phyloP scores from a whole-genome alignment of 2,329 filamentous ascomycete species.

The Aureobasidium uvarum region DNA sequence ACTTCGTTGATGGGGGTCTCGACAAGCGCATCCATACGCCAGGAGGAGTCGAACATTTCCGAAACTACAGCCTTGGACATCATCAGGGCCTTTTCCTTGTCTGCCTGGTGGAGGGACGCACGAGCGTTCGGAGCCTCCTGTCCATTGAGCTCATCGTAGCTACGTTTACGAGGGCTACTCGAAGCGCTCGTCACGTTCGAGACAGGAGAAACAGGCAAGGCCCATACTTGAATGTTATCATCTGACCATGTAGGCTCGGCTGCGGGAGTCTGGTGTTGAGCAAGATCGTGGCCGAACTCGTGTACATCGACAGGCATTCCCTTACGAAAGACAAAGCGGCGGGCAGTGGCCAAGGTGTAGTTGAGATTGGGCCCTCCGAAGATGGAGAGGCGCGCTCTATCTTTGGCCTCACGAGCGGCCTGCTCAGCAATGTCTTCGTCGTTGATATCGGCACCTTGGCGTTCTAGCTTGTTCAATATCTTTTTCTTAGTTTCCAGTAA shows the following conservation, averaged over 20 bases:
- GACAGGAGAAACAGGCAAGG: constrained; percentile 59
- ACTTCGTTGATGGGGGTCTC: constrained; percentile 66
- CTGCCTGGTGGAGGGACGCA: constrained; percentile 30
- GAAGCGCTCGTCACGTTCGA: constrained; percentile 26
- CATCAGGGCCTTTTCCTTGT: constrained; percentile 45
- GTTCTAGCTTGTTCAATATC: constrained; percentile 38
- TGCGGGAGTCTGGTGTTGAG: constrained; percentile 33
- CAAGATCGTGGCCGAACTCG: constrained; percentile 58
- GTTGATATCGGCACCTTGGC: constrained; percentile 26
- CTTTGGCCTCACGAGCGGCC: constrained; percentile 36
- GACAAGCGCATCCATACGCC: constrained; percentile 68
- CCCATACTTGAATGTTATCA: constrained; percentile 78
- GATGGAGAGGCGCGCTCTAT: constrained; percentile 56
- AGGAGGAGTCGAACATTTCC: constrained; percentile 76
- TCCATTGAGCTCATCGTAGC: constrained; percentile 38
- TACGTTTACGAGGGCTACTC: constrained; percentile 38
- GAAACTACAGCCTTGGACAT: constrained; percentile 61
- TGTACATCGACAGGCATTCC: constrained; percentile 69
- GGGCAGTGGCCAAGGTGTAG: constrained; percentile 76
- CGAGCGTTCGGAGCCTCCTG: constrained; percentile 33
- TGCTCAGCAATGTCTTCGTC: constrained; percentile 33
- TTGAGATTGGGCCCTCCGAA: constrained; percentile 79
- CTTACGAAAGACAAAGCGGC: constrained; percentile 82
- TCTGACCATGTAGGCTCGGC: constrained; percentile 69
- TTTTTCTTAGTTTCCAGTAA: constrained; percentile 42